Evolutionary conservation across 2,329 filamentous ascomycete genomes (phyloP), one percentile per base, ranked within the genome.

Genomic region (Colletotrichum eremochloae): DNA sequence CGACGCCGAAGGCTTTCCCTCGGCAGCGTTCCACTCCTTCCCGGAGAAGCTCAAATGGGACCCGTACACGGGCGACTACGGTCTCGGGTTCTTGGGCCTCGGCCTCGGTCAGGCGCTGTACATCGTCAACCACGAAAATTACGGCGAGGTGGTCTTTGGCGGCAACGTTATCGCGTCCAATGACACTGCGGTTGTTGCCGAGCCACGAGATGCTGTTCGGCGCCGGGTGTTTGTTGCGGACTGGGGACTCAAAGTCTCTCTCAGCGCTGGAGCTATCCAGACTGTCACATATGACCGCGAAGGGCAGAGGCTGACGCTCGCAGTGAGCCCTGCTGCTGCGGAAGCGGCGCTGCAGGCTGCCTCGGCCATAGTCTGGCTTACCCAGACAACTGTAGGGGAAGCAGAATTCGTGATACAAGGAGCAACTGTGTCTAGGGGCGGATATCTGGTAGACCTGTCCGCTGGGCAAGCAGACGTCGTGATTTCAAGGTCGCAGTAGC

Each of bases 21-120:
- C 86, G 12, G 86, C 86, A 1, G 86, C 86, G 0, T 90, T 91
- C 76, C 88, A 91, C 77, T 87, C 86, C 0, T 90, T 82, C 76
- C 88, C 89, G 0, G 85, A 89, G 46, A 86, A 86, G 0, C 79
- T 90, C 40, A 81, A 80, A 31, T 90, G 89, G 86, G 89, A 91
- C 74, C 84, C 82, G 0, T 88, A 87, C 73, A 86, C 83, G 11
- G 88, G 88, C 1, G 89, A 91, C 76, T 90, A 90, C 68, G 89
- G 89, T 0, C 85, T 84, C 0, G 86, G 84, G 2, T 88, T 90
- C 70, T 68, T 90, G 0, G 89, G 88, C 0, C 78, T 88, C 56
- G 82, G 83, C 0, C 79, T 89, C 0, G 87, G 84, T 0, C 84
- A 86, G 5, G 84, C 83, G 0, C 85, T 85, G 0, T 90, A 89